Evolutionary conservation across 306 rosid species (phyloP), one percentile per base, ranked within the genome.

Genomic region (Glycine latifolia): DNA sequence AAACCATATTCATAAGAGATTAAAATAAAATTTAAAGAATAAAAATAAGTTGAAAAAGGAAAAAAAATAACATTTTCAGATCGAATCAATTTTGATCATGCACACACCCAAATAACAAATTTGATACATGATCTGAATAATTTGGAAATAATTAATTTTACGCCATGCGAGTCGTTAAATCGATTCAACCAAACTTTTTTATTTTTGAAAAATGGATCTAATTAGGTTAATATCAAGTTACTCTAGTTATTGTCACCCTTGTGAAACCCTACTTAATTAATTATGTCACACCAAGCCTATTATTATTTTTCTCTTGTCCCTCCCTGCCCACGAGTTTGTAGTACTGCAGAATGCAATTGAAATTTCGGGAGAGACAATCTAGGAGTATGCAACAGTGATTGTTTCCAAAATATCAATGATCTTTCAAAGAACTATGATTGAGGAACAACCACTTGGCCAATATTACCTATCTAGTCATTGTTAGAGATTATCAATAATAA

Each of bases 321-420:
- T 54, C 9, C 60, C 26, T 54, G 0, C 31, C 33, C 63, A 16
- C 33, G 35, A 58, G 33, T 58, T 56, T 56, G 17, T 16, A 58
- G 63, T 8, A 0, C 61, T 2, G 31, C 31, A 26, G 10, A n/a
- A 55, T 55, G 61, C 63, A 58, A 54, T 58, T 58, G 35, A 16
- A 0, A 58, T 58, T 58, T 7, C 3, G 12, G 63, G 63, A 58
- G 61, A 55, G 35, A 58, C 63, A 58, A 16, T 58, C 10, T 16
- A 11, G 63, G 33, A 58, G 8, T 58, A 8, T 16, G 7, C 4
- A 58, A 58, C 47, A 33, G 41, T 65, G 46, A 33, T 52, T 78
- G 75, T 67, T 12, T 54, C 54, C 55, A 79, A 79, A 78, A 79
- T 54, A 54, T 68, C 68, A 20, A 20, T 17, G 58, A 54, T 78